Percentiles rank a stretch among this genome's conserved stretches.
Evolutionary conservation across 345 rosid species (phyloP).

Genomic region (Clausena lansium): DNA sequence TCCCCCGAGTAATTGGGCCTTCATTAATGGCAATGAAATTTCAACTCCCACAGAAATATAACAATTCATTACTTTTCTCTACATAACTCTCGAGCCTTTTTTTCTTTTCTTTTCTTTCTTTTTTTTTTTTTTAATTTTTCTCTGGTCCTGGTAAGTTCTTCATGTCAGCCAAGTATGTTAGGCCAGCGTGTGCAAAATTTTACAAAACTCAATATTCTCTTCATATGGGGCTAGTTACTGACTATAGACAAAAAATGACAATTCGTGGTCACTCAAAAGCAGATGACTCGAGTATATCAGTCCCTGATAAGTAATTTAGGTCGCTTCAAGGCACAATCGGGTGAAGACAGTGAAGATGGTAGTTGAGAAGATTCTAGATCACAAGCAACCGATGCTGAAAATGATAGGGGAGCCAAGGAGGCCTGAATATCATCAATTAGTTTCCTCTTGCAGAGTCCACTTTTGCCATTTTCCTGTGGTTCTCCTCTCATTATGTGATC

Average conservation of each 20-base stretch:
- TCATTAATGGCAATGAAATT: background rate
- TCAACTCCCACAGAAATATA: background rate
- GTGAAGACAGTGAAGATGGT: slow-evolving; percentile 10
- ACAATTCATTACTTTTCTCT: background rate
- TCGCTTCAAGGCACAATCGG: slow-evolving; percentile 17
- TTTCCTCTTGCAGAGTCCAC: slow-evolving; percentile 40
- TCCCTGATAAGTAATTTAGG: slow-evolving; percentile 15
- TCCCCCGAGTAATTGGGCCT: background rate
- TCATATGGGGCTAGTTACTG: background rate
- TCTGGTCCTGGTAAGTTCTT: background rate
- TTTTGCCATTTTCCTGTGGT: slow-evolving; percentile 25
- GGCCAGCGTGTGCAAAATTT: background rate
- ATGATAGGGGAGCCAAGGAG: background rate
- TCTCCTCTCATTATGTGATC: slow-evolving; percentile 51
- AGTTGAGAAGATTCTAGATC: background rate
- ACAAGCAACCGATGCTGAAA: background rate
- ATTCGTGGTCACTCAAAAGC: background rate
- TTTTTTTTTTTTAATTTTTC: background rate
- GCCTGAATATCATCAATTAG: slow-evolving; percentile 10
- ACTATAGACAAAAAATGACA: slow-evolving; percentile 13
- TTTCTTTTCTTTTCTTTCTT: background rate
- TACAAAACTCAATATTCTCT: background rate
- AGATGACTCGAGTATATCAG: background rate
- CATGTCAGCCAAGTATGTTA: background rate
- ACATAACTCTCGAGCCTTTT: background rate